Evolutionary conservation across 176 grass and related monocot genomes (phyloP).

Genomic region (Bonia amplexicaulis): DNA sequence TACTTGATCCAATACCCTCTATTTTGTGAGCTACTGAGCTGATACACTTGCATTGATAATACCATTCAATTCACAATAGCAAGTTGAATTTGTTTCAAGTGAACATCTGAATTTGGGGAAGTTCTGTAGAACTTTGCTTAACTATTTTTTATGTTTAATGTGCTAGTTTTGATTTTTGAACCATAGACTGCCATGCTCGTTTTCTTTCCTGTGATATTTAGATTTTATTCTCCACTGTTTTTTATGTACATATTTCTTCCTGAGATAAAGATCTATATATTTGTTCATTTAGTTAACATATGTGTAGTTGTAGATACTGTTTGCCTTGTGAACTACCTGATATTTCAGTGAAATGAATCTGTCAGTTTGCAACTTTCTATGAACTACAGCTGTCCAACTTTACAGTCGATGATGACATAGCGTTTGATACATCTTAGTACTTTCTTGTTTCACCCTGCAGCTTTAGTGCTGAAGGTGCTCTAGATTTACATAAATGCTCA

Average conservation of each 20-base stretch:
- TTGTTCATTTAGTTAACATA: background rate
- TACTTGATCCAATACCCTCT: constrained; percentile 2
- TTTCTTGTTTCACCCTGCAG: constrained; percentile 19
- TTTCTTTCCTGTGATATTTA: constrained; percentile 4
- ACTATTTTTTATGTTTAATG: background rate
- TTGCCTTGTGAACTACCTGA: constrained; percentile 9
- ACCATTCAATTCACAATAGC: background rate
- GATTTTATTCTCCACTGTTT: background rate
- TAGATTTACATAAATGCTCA: constrained; percentile 20
- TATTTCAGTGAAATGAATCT: constrained; percentile 3
- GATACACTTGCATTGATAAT: background rate
- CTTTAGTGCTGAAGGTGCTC: constrained; percentile 10
- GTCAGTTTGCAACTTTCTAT: constrained; percentile 11
- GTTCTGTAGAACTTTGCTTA: background rate
- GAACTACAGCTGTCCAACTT: background rate
- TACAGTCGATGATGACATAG: background rate
- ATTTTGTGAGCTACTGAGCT: background rate
- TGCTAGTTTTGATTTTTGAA: background rate
- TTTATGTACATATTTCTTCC: background rate
- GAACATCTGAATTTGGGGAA: background rate
- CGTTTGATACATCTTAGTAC: background rate
- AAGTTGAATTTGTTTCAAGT: background rate
- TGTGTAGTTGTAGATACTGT: background rate
- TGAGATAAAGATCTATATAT: background rate
- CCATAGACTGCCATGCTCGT: background rate